These are phyloP conservation scores for Xylaria nigripes DNA, from an alignment of 495 filamentous ascomycete species.

Conservation along the genomic window DNA sequence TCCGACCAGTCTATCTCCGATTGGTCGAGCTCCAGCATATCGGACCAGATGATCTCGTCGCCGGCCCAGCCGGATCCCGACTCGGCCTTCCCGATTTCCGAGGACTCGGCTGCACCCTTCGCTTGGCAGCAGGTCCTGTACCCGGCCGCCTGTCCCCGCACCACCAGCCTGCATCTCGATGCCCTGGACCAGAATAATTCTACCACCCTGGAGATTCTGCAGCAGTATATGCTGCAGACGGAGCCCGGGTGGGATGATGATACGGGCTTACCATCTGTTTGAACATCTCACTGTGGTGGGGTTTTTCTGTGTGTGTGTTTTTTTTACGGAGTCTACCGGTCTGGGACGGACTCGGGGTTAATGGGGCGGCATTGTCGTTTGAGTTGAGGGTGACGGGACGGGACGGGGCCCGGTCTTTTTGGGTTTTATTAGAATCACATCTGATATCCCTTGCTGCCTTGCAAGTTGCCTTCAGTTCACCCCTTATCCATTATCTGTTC, in stretches of 20 bases:
- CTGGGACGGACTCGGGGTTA: no score
- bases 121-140: conserved; percentile 40
- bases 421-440: no score
- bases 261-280: conserved; percentile 37
- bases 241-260: conserved; percentile 20
- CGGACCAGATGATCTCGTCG: background rate
- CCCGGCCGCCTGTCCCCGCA: conserved; percentile 46
- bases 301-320: no score
- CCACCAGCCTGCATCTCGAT: conserved; percentile 51
- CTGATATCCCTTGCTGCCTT: no score
- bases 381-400: no score
- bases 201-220: conserved; percentile 37
- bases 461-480: no score
- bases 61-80: background rate
- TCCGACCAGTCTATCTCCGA: background rate
- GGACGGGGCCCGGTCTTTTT: no score
- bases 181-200: conserved; percentile 48
- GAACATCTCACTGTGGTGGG: conserved; percentile 28
- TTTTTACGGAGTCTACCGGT: no score
- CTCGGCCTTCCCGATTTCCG: background rate
- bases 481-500: no score
- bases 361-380: no score
- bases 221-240: conserved; percentile 30
- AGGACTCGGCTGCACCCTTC: conserved; percentile 29
- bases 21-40: conserved; percentile 5